Evolutionary conservation across 495 filamentous ascomycete genomes (phyloP), one percentile per base, ranked within the genome.

Genomic region (Aspergillus sclerotioniger): DNA sequence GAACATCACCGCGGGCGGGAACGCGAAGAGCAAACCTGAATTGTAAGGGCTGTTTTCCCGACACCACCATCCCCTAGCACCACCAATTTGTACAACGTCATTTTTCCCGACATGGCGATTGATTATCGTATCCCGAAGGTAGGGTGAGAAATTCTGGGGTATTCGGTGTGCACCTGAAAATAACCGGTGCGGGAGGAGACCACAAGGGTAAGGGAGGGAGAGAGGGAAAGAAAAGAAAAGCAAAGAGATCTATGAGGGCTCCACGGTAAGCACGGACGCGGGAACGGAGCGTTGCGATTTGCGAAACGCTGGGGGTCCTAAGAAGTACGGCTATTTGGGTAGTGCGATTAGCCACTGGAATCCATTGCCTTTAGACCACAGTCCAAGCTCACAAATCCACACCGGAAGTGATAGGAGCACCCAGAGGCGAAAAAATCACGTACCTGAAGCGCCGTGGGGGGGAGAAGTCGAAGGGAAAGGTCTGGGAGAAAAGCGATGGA

Each of bases 61-160:
- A 96, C 92, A 71, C 90, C 89, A 74, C 90, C 90, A 68, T 92
- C 90, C 54, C 94, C 94, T 33, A 98, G 83, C 78, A 98, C 94
- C 83, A 98, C 94, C 83, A 98, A 77, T 75, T 98, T 98, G 78
- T 98, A 96, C 70, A 97, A 78, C 67, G 92, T 96, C 93, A 96
- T 96, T 82, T 94, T 88, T 51, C 84, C 85, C 66, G 86, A 78
- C 85, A 89, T 88, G 67, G 52, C 60, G 74, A 68, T 58, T 60
- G 57, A 60, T 29, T 54, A 41, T 39, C 41, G 35, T 48, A 28
- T n/a, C 29, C 51, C 25, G 33, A 37, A 45, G 58, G 29, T 39
- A 49, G 49, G 20, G 54, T 20, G 32, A 49, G 43, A 43, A 49
- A 49, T 20, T 50, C 37, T 25, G 39, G 51, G 46, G 41, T 48